Evolutionary conservation across 1,284 basidiomycete species (phyloP).

Genomic region (Malassezia yamatoensis): DNA sequence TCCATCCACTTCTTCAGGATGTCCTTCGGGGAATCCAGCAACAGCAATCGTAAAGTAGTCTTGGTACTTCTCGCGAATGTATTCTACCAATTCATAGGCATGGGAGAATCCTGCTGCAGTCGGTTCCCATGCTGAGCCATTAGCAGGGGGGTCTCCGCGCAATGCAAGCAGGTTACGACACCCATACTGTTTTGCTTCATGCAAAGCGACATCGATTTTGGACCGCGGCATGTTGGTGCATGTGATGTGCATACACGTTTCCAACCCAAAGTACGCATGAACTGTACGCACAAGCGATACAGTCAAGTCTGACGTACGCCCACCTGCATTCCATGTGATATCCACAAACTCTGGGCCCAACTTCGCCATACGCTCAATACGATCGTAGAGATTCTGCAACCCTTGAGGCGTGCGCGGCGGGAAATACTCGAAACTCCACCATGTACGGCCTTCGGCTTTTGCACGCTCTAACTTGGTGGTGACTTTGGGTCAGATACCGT

Average conservation of each 20-base stretch:
- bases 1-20: conserved; percentile 49
- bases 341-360: conserved; percentile 96
- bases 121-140: conserved; percentile 52
- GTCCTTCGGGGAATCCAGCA: conserved; percentile 57
- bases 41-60: conserved; percentile 47
- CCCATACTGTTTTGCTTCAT: conserved; percentile 83
- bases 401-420: conserved; percentile 87
- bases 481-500: conserved; percentile 14
- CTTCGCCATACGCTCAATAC: conserved; percentile 92
- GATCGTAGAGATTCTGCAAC: conserved; percentile 55
- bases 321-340: conserved; percentile 97
- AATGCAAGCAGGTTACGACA: conserved; percentile 92
- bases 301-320: conserved; percentile 59
- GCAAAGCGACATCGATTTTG: conserved; percentile 79
- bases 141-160: conserved; percentile 55
- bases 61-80: conserved; percentile 42
- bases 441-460: conserved; percentile 41
- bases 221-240: conserved; percentile 63
- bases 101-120: conserved; percentile 43
- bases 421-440: conserved; percentile 76
- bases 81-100: conserved; percentile 41
- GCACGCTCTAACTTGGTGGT: conserved; percentile 46
- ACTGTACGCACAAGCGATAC: conserved; percentile 74
- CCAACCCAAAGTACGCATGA: conserved; percentile 47
- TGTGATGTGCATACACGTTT: conserved; percentile 48